Conservation (phyloP, 768 basidiomycete species). For the Exidia glandulosa region DNA sequence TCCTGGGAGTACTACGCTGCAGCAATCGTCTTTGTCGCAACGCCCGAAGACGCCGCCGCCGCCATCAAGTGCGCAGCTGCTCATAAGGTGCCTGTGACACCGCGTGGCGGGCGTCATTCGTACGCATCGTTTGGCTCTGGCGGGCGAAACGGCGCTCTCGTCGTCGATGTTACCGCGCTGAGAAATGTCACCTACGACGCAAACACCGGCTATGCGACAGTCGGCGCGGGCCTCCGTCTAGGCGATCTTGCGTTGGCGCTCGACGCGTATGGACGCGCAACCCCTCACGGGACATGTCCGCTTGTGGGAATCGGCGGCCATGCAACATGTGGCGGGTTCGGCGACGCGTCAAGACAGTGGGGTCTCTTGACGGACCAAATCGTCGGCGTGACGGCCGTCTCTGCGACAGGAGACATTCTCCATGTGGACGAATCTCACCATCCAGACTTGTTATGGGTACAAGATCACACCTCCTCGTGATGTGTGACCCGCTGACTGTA, state of each 20-base stretch:
- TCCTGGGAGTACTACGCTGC: background rate
- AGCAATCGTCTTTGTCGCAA: background rate
- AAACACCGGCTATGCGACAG: background rate
- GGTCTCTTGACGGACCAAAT: background rate
- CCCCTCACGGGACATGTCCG: slow-evolving; percentile 1
- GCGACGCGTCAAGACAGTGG: background rate
- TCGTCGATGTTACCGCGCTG: background rate
- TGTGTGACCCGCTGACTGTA: background rate
- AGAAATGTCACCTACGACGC: background rate
- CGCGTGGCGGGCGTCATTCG: background rate
- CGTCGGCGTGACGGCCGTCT: background rate
- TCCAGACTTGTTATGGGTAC: background rate
- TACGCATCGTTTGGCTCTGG: background rate
- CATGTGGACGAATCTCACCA: background rate
- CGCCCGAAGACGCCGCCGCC: background rate
- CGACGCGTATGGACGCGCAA: background rate
- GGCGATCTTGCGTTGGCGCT: slow-evolving; percentile 1
- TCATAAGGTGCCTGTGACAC: background rate
- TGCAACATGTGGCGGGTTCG: slow-evolving; percentile 1
- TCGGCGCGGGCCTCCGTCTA: background rate
- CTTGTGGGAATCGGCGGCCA: slow-evolving; percentile 1
- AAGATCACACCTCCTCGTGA: background rate
- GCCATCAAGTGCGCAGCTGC: background rate
- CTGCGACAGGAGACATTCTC: background rate
- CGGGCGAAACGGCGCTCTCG: slow-evolving; percentile 1